These are phyloP conservation scores for Phytophthora colocasiae DNA, from an alignment of 352 stramenopile species.

Conservation along the genomic window DNA sequence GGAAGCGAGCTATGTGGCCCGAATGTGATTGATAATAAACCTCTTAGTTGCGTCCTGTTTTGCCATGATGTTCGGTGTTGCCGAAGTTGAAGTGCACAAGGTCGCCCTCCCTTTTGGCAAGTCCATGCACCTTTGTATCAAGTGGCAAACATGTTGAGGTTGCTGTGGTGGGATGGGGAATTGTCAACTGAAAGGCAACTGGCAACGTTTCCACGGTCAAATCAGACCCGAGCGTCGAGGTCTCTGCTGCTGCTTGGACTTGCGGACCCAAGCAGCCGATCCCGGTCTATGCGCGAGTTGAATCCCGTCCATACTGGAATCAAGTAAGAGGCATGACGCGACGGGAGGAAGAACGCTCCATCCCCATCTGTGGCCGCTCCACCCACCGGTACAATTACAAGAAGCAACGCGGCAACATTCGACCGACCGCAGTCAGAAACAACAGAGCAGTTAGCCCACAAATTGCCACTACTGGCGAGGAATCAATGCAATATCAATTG, in stretches of 20 bases:
- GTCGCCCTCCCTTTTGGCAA: slow-evolving; percentile 36
- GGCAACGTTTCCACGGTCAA: not conserved
- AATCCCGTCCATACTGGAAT: slow-evolving; percentile 12
- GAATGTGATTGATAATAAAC: slow-evolving; percentile 24
- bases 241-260: slow-evolving; percentile 15
- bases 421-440: not conserved
- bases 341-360: slow-evolving; percentile 18
- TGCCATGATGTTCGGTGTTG: slow-evolving; percentile 16
- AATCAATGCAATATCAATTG: too few species aligned
- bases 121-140: slow-evolving; percentile 32
- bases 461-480: too few species aligned
- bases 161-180: slow-evolving; percentile 1
- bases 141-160: slow-evolving; percentile 11
- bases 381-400: slow-evolving; percentile 15
- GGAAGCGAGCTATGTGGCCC: not conserved
- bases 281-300: slow-evolving; percentile 23
- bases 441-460: too few species aligned
- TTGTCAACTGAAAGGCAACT: slow-evolving; percentile 9
- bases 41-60: slow-evolving; percentile 14
- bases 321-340: slow-evolving; percentile 5
- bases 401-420: slow-evolving; percentile 4
- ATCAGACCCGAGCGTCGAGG: slow-evolving; percentile 10
- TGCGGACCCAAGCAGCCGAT: slow-evolving; percentile 20
- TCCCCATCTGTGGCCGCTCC: slow-evolving; percentile 2
- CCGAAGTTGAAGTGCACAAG: slow-evolving; percentile 57